phyloP scores from a whole-genome alignment of 768 basidiomycete species.

The Lyophyllum semitale region DNA sequence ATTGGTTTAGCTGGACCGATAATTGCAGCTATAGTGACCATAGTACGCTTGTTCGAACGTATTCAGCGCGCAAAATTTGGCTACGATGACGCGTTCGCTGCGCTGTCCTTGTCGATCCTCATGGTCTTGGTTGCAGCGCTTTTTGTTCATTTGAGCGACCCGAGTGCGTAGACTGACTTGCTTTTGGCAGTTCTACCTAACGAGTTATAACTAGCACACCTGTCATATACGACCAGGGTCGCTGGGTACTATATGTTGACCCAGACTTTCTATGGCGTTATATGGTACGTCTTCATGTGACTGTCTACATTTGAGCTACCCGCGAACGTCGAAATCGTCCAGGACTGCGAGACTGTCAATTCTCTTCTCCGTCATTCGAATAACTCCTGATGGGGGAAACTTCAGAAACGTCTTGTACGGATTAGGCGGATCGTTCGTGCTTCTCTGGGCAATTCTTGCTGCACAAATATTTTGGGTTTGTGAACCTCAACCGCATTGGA shows the following conservation, averaged over 20 bases:
- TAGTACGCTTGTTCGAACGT: constrained; percentile 19
- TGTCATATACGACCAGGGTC: constrained; percentile 12
- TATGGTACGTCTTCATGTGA: constrained; percentile 16
- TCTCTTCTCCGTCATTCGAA: constrained; percentile 42
- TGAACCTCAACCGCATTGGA: constrained; percentile 22
- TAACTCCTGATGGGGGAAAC: constrained; percentile 26
- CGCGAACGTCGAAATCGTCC: not conserved
- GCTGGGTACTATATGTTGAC: constrained; percentile 20
- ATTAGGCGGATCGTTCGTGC: constrained; percentile 21
- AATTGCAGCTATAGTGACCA: constrained; percentile 19
- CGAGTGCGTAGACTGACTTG: constrained; percentile 10
- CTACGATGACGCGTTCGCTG: constrained; percentile 25
- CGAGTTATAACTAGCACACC: constrained; percentile 12
- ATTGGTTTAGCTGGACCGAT: constrained; percentile 5
- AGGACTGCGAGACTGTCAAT: constrained; percentile 40
- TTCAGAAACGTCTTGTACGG: constrained; percentile 21
- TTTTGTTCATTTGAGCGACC: constrained; percentile 22
- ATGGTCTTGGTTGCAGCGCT: constrained; percentile 19
- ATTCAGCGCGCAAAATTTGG: constrained; percentile 16
- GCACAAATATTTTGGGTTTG: constrained; percentile 39
- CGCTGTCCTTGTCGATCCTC: constrained; percentile 18
- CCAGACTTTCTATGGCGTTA: constrained; percentile 22
- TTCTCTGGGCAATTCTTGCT: constrained; percentile 31
- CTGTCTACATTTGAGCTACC: too few species aligned
- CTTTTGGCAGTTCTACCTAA: too few species aligned